Conservation (phyloP, 2,329 filamentous ascomycete species). For the Aspergillus clavatus region DNA sequence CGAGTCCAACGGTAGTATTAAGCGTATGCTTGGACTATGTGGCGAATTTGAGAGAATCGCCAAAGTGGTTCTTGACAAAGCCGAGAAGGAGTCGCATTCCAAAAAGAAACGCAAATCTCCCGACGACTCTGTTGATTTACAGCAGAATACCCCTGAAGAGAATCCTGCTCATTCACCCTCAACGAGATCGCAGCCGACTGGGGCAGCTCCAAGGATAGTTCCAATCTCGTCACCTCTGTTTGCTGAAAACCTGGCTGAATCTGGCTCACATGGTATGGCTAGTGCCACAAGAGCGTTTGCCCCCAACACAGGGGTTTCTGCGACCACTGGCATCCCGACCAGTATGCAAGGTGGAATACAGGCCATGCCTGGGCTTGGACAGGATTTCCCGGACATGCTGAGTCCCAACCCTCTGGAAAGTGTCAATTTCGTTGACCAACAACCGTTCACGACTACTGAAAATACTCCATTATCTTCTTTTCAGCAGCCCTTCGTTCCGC, state of each 20-base stretch:
- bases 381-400: conserved; percentile 37
- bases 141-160: conserved; percentile 17
- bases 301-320: conserved; percentile 20
- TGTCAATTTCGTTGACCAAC: conserved; percentile 29
- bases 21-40: conserved; percentile 89
- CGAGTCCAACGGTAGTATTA: conserved; percentile 82
- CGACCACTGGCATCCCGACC: conserved; percentile 18
- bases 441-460: conserved; percentile 24
- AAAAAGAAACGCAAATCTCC: conserved; percentile 82
- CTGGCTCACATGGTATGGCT: conserved; percentile 11
- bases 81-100: conserved; percentile 75
- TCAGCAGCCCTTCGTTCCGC: conserved; percentile 82
- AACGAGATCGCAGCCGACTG: conserved; percentile 21
- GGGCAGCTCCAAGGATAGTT: conserved; percentile 14
- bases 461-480: conserved; percentile 48
- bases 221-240: conserved; percentile 26
- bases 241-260: conserved; percentile 15
- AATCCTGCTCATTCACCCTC: conserved; percentile 17
- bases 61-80: conserved; percentile 82
- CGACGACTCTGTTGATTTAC: conserved; percentile 28
- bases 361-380: conserved; percentile 27
- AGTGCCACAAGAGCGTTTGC: conserved; percentile 21
- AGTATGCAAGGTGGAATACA: conserved; percentile 25
- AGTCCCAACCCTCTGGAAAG: conserved; percentile 32
- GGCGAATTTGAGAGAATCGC: conserved; percentile 96